Base-by-base conservation (phyloP, 2,329 filamentous ascomycete species). In the Verticillium albo-atrum region DNA sequence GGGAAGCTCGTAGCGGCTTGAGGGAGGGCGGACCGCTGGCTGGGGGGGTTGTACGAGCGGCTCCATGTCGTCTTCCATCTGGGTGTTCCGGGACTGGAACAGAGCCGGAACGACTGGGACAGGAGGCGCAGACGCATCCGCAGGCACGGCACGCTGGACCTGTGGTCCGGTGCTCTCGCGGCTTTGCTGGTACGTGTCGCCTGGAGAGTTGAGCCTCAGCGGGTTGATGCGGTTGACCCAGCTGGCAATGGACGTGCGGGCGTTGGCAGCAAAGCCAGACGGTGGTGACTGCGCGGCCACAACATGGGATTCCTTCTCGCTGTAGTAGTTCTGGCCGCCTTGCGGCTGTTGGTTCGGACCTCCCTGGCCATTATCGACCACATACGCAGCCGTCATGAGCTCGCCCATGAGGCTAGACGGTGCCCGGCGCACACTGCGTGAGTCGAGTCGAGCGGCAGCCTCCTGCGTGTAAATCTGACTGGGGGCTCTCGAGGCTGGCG, bases 181-280 rank as follows among this genome's bases (percentile, higher is more conserved):
- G 20, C 42, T 23, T 25, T n/a, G 25, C 20, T 23, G 42, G 42
- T 23, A 50, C 7, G 42, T 1, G 4, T 25, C 42, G 6, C n/a
- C 10, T 50, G n/a, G n/a, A 23, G 65, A 63, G 54, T 68, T 68
- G 27, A 67, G 54, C 34, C 64, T 61, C 30, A 68, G 62, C 30
- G 66, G 66, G 47, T 68, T 66, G 60, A 67, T 64, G n/a, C 64
- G 63, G 10, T 66, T 58, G 27, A 68, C 60, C 65, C 65, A 68
- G 62, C 65, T 68, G n/a, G 66, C 66, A 54, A 68, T 62, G 17
- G 65, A 67, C 47, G 42, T 50, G 42, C 42, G 42, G 10, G 42
- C 42, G 20, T 50, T 50, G n/a, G 42, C 35, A 17, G 35, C 42
- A 20, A 50, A 50, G 10, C 42, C 42, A 50, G n/a, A 23, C 3